These are phyloP conservation scores for Pseudogymnoascus sp. DNA, from an alignment of 2,329 filamentous ascomycete species.

Conservation along the genomic window DNA sequence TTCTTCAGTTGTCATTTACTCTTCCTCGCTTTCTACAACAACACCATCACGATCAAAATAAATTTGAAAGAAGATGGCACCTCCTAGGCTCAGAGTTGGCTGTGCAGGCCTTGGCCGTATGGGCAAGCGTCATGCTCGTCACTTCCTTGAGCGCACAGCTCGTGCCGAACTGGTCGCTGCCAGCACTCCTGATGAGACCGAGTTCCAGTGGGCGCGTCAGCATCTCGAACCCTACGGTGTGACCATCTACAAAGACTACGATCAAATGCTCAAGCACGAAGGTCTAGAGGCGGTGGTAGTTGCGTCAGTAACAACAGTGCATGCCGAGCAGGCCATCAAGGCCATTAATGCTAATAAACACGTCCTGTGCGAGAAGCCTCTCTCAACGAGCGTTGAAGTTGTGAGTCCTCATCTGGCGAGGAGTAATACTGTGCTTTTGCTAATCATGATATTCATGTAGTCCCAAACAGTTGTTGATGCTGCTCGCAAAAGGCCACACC, in stretches of 20 bases:
- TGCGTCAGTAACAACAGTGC: constrained; percentile 48
- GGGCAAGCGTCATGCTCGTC: constrained; percentile 44
- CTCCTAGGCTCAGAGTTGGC: constrained; percentile 37
- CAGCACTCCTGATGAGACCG: constrained; percentile 40
- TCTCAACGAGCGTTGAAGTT: constrained; percentile 38
- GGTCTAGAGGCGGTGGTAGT: constrained; percentile 42
- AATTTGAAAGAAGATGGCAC: background rate
- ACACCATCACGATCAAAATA: background rate
- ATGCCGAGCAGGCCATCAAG: constrained; percentile 52
- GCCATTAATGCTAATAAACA: constrained; percentile 49
- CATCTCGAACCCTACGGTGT: constrained; percentile 47
- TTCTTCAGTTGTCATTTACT: background rate
- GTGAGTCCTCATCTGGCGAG: constrained; percentile 26
- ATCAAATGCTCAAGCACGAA: constrained; percentile 43
- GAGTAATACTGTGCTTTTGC: background rate
- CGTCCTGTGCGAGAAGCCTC: constrained; percentile 51
- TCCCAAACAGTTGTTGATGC: constrained; percentile 38
- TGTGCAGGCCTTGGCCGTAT: constrained; percentile 46
- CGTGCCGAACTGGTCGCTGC: constrained; percentile 45
- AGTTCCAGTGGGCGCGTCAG: constrained; percentile 44
- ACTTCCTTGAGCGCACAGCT: constrained; percentile 42
- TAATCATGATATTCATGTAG: constrained; percentile 21
- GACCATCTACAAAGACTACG: constrained; percentile 46
- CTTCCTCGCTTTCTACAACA: background rate
- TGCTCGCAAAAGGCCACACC: constrained; percentile 35